Percentiles rank a stretch among this genome's conserved stretches.
Conservation (phyloP, 192 early-diverging fungal species). For the Podila minutissima region DNA sequence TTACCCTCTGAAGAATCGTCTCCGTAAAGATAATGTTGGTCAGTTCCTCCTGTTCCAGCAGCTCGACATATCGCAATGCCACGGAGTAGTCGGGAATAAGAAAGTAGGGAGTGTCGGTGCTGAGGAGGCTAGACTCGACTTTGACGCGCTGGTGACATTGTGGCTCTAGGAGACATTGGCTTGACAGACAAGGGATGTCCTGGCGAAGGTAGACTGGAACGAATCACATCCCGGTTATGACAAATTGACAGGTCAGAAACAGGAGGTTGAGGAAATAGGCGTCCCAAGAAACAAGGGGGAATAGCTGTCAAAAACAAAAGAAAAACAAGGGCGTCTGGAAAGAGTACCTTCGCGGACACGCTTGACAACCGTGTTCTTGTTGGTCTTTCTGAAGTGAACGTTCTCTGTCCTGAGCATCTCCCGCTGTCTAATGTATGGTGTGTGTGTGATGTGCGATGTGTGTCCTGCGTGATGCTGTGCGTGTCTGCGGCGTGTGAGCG, state of each 20-base stretch:
- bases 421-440: neutral
- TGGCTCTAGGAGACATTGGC: constrained; percentile 46
- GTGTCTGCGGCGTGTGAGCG: neutral
- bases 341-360: constrained; percentile 61
- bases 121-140: constrained; percentile 51
- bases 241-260: neutral
- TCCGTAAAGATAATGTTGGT: constrained; percentile 75
- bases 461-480: neutral
- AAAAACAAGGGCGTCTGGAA: neutral
- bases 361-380: constrained; percentile 62
- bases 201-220: constrained; percentile 61
- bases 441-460: neutral
- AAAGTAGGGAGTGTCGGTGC: constrained; percentile 48
- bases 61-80: constrained; percentile 69
- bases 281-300: neutral
- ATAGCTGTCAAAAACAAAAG: constrained; percentile 1
- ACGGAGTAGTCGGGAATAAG: constrained; percentile 65
- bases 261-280: neutral
- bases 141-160: constrained; percentile 40
- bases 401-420: constrained; percentile 38
- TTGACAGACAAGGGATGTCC: constrained; percentile 67
- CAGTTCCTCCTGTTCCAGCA: constrained; percentile 75
- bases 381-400: constrained; percentile 60
- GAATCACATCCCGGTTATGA: neutral
- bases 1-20: constrained; percentile 67